phyloP scores from a whole-genome alignment of 257 asterid genomes.

The Agastache rugosa region DNA sequence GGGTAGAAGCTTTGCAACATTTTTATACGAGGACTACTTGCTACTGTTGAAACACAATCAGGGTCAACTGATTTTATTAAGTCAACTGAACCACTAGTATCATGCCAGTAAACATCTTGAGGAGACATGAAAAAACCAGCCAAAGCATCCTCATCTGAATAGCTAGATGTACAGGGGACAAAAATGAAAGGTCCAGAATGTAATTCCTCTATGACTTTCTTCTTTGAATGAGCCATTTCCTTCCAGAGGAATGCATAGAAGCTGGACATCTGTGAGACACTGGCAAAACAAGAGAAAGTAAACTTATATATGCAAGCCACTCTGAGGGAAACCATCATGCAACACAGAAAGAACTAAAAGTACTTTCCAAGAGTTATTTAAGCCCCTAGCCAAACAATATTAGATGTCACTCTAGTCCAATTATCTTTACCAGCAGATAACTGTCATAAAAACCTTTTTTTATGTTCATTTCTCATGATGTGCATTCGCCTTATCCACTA shows the following conservation, averaged over 20 bases:
- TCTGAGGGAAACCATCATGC: not conserved
- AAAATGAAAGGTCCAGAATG: slow-evolving; percentile 76
- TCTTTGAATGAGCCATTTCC: slow-evolving; percentile 64
- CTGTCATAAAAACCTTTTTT: not conserved
- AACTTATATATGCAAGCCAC: slow-evolving; percentile 22
- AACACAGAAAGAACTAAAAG: not conserved
- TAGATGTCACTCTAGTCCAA: slow-evolving; percentile 16
- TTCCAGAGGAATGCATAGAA: slow-evolving; percentile 80
- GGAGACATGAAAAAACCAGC: slow-evolving; percentile 73
- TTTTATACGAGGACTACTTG: slow-evolving; percentile 46
- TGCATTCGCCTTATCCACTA: not conserved
- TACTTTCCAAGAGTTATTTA: slow-evolving; percentile 1
- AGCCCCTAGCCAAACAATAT: slow-evolving; percentile 6
- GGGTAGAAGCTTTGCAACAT: slow-evolving; percentile 68
- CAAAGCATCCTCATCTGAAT: slow-evolving; percentile 60
- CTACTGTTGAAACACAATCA: slow-evolving; percentile 39
- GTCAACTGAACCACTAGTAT: slow-evolving; percentile 60
- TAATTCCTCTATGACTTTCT: slow-evolving; percentile 61
- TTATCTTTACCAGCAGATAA: slow-evolving; percentile 11
- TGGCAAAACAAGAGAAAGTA: slow-evolving; percentile 46
- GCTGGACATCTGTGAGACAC: slow-evolving; percentile 83
- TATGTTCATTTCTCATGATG: not conserved
- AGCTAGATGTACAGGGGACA: slow-evolving; percentile 62
- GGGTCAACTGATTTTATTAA: slow-evolving; percentile 44
- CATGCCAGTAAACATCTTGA: slow-evolving; percentile 86